Evolutionary conservation across 257 asterid genomes (phyloP).

Genomic region (Henckelia pumila): DNA sequence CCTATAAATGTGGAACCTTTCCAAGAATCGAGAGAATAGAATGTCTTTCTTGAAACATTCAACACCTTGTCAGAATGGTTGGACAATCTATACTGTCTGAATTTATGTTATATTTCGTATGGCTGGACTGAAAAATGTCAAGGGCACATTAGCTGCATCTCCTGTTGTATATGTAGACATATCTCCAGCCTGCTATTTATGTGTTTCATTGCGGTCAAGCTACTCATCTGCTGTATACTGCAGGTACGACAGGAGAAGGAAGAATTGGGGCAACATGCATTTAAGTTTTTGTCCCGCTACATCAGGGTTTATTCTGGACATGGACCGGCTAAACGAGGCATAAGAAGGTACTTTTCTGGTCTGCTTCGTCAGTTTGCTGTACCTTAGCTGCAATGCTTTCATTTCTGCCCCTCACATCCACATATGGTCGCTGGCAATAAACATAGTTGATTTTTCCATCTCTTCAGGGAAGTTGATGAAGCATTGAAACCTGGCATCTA

Average conservation of each 20-base stretch:
- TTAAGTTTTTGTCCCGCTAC: slow-evolving; percentile 65
- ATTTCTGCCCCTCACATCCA: neutral
- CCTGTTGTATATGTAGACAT: slow-evolving; percentile 2
- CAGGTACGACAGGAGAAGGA: slow-evolving; percentile 91
- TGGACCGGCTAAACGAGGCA: slow-evolving; percentile 71
- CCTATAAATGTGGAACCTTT: neutral
- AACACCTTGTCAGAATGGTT: neutral
- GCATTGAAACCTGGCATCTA: slow-evolving; percentile 82
- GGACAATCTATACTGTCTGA: neutral
- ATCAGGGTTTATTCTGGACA: slow-evolving; percentile 81
- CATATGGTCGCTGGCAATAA: slow-evolving; percentile 6
- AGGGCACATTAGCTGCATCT: slow-evolving; percentile 3
- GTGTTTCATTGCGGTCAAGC: slow-evolving; percentile 3
- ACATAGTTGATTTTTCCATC: slow-evolving; percentile 8
- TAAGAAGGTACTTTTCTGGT: slow-evolving; percentile 51
- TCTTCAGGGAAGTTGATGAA: slow-evolving; percentile 74
- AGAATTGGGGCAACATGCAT: slow-evolving; percentile 49
- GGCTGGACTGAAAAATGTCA: neutral
- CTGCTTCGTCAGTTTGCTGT: slow-evolving; percentile 18
- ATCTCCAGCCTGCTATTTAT: slow-evolving; percentile 1
- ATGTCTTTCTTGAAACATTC: neutral
- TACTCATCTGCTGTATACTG: slow-evolving; percentile 13
- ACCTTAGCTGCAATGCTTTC: slow-evolving; percentile 5
- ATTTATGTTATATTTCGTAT: neutral
- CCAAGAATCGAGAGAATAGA: neutral